Evolutionary conservation across 75 land plant species (phyloP), one percentile per base, ranked within the genome.

Genomic region (Azolla pinnata): DNA sequence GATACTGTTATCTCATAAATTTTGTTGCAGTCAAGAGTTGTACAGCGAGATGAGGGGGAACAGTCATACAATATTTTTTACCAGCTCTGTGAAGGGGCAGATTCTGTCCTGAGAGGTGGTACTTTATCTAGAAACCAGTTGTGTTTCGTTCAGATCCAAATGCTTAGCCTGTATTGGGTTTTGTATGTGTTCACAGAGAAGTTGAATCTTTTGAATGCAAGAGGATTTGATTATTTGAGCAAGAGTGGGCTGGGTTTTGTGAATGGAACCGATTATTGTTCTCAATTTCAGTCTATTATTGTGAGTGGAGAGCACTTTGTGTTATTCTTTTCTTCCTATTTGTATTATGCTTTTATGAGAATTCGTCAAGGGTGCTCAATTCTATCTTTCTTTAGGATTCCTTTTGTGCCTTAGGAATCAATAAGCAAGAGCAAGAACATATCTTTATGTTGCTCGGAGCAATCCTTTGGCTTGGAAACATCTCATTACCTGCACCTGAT

Each of bases 61-160:
- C 66, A 93, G 44, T 92, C 97, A 32, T 92, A 82, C 65, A 89
- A 92, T 69, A 62, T 92, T 34, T 92, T 92, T 65, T 92, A 92
- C 61, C 97, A 92, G 65, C 83, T 92, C 30, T 92, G 97, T 75
- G 86, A 89, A 73, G 97, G 97, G 23, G 97, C 90, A 67, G 64
- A 85, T 53, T 58, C 69, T 46, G 0, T 0, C 23, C 69, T 88
- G 18, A 75, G 67, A 85, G 93, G 93, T 87, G 31, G 2, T 8
- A 27, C 29, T 18, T 57, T 2, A 5, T 28, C 27, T 18, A 20
- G n/a, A n/a, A n/a, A n/a, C n/a, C n/a, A n/a, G n/a, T 29, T 61
- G 2, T 1, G 27, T 50, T 54, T 63, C 29, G 33, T 28, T 45
- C 20, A 56, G 20, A 34, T 44, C n/a, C 14, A 8, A 38, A 38